Conservation (phyloP, 352 stramenopile species). For the Globisporangium barbulae region DNA sequence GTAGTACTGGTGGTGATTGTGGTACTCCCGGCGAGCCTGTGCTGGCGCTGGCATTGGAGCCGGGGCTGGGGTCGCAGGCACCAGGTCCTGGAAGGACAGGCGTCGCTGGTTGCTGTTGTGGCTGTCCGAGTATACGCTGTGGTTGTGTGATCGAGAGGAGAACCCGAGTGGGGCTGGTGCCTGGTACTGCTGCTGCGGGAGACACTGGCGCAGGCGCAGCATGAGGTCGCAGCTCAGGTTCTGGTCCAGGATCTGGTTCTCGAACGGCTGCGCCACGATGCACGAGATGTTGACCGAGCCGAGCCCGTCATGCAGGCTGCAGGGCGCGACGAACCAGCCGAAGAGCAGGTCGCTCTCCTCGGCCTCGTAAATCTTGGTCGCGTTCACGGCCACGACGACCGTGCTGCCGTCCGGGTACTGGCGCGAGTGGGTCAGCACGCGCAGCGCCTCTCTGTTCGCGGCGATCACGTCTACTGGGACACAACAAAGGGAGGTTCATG, state of each 20-base stretch:
- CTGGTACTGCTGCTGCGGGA: slow-evolving; percentile 6
- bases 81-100: slow-evolving; percentile 1
- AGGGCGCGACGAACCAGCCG: slow-evolving; percentile 53
- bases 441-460: slow-evolving; percentile 12
- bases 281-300: slow-evolving; percentile 52
- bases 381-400: slow-evolving; percentile 41
- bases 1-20: not conserved
- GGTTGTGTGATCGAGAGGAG: slow-evolving; percentile 1
- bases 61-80: not conserved
- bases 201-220: slow-evolving; percentile 34
- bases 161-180: not conserved
- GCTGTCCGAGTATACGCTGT: slow-evolving; percentile 6
- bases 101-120: slow-evolving; percentile 7
- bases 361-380: slow-evolving; percentile 17
- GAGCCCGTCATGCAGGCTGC: slow-evolving; percentile 26
- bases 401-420: slow-evolving; percentile 61
- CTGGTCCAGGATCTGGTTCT: slow-evolving; percentile 24
- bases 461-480: slow-evolving; percentile 14
- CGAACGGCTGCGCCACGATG: slow-evolving; percentile 35
- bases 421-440: slow-evolving; percentile 46
- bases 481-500: not conserved
- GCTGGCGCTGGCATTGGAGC: not conserved
- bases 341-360: slow-evolving; percentile 43
- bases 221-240: slow-evolving; percentile 59
- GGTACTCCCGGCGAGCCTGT: not conserved